Conservation (phyloP, 768 basidiomycete genomes). For the Crassisporium funariophilum region DNA sequence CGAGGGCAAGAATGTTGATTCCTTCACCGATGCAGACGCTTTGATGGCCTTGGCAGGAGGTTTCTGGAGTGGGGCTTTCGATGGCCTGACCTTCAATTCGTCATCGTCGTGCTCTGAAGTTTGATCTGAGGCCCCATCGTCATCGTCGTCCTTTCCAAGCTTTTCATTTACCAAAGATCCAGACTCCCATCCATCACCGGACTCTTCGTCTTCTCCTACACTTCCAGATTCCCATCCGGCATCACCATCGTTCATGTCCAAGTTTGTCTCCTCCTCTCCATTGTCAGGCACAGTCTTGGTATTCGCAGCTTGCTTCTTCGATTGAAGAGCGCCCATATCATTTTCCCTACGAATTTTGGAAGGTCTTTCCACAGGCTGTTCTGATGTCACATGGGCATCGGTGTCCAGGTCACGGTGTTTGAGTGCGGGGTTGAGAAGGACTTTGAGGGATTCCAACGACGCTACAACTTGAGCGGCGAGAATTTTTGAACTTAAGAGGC, state of each 20-base stretch:
- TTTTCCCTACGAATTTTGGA: slow-evolving; percentile 28
- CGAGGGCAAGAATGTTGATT: slow-evolving; percentile 76
- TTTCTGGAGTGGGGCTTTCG: slow-evolving; percentile 23
- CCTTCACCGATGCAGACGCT: slow-evolving; percentile 13
- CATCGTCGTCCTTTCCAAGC: slow-evolving; percentile 22
- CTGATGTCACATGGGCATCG: not conserved
- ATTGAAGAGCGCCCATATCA: slow-evolving; percentile 2
- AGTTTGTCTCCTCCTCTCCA: slow-evolving; percentile 17
- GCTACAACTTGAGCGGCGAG: slow-evolving; percentile 59
- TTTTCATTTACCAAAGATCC: slow-evolving; percentile 42
- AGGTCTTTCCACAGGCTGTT: slow-evolving; percentile 8
- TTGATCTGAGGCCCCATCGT: slow-evolving; percentile 12
- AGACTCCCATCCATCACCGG: slow-evolving; percentile 55
- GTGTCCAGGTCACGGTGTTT: slow-evolving; percentile 15
- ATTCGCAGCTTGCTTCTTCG: slow-evolving; percentile 2
- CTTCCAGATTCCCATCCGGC: slow-evolving; percentile 41
- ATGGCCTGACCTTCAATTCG: slow-evolving; percentile 27
- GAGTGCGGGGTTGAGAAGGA: slow-evolving; percentile 33
- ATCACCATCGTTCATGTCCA: slow-evolving; percentile 26
- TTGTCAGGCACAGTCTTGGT: not conserved
- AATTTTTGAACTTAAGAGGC: slow-evolving; percentile 77
- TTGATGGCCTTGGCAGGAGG: slow-evolving; percentile 11
- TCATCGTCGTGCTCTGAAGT: slow-evolving; percentile 30
- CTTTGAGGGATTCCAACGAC: slow-evolving; percentile 52
- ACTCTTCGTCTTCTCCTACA: slow-evolving; percentile 28